phyloP scores from a whole-genome alignment of 768 basidiomycete genomes.

The Phylloporus scabripes region DNA sequence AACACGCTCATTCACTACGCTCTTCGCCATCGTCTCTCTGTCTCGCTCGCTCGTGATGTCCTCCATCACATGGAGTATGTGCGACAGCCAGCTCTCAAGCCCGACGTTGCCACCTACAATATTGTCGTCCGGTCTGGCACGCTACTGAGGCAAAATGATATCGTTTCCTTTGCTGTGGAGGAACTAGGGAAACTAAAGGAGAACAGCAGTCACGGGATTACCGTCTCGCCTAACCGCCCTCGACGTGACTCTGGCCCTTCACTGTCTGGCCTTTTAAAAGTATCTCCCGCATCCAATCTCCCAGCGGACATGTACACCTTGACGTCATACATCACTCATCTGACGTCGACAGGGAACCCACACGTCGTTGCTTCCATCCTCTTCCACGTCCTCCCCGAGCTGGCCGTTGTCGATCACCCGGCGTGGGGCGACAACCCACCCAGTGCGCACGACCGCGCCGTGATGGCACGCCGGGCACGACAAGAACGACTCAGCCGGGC shows the following conservation, averaged over 20 bases:
- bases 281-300: constrained; percentile 14
- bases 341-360: constrained; percentile 46
- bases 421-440: constrained; percentile 31
- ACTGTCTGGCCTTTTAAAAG: constrained; percentile 11
- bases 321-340: constrained; percentile 46
- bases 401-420: constrained; percentile 37
- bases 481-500: constrained; percentile 37
- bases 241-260: neutral
- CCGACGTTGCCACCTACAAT: constrained; percentile 50
- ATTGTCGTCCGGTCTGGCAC: constrained; percentile 53
- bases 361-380: constrained; percentile 42
- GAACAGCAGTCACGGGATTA: constrained; percentile 23
- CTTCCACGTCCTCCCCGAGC: constrained; percentile 53
- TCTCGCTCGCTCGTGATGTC: constrained; percentile 41
- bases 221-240: constrained; percentile 4
- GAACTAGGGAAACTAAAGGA: constrained; percentile 26
- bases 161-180: constrained; percentile 37
- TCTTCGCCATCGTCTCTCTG: constrained; percentile 54
- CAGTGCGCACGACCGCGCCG: constrained; percentile 20
- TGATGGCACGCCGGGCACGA: constrained; percentile 21
- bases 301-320: constrained; percentile 44
- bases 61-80: constrained; percentile 50
- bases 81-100: constrained; percentile 38
- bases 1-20: constrained; percentile 65
- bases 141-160: constrained; percentile 40